These are phyloP conservation scores for Capronia americana DNA, from an alignment of 2,329 filamentous ascomycete species.

Conservation along the genomic window DNA sequence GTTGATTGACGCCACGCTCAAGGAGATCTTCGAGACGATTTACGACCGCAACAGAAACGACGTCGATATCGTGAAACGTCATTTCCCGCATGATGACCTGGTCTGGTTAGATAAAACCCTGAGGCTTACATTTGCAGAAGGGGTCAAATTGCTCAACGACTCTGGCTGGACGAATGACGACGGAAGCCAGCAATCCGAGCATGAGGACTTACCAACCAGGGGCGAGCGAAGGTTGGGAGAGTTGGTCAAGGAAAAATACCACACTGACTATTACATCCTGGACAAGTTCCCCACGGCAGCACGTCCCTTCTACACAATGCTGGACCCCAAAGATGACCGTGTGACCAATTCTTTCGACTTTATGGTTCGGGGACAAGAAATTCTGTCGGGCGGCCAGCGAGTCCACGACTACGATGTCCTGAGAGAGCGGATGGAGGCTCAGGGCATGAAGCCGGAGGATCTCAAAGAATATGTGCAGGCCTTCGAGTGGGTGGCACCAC, in stretches of 20 bases:
- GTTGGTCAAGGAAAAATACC: constrained; percentile 76
- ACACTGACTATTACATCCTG: constrained; percentile 82
- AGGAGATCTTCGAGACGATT: constrained; percentile 71
- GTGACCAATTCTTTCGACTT: constrained; percentile 87
- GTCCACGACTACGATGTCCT: constrained; percentile 74
- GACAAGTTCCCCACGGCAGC: constrained; percentile 82
- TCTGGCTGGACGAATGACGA: constrained; percentile 70
- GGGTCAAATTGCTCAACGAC: constrained; percentile 72
- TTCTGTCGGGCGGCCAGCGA: constrained; percentile 81
- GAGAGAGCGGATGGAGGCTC: constrained; percentile 70
- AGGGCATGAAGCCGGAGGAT: constrained; percentile 70
- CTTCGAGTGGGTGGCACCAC: constrained; percentile 79
- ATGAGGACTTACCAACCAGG: constrained; percentile 76
- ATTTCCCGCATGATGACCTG: constrained; percentile 78
- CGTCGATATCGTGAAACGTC: constrained; percentile 72
- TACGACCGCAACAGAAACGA: constrained; percentile 69
- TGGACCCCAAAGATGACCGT: constrained; percentile 68
- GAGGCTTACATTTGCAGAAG: constrained; percentile 74
- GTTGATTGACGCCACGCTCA: constrained; percentile 75
- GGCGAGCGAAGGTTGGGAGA: constrained; percentile 79
- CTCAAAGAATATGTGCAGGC: constrained; percentile 81
- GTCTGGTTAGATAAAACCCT: constrained; percentile 79
- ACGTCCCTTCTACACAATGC: constrained; percentile 82
- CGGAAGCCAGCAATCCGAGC: constrained; percentile 68
- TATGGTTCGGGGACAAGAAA: constrained; percentile 82